Evolutionary conservation across 2,329 filamentous ascomycete genomes (phyloP).

Genomic region (Pestalotiopsis sp.): DNA sequence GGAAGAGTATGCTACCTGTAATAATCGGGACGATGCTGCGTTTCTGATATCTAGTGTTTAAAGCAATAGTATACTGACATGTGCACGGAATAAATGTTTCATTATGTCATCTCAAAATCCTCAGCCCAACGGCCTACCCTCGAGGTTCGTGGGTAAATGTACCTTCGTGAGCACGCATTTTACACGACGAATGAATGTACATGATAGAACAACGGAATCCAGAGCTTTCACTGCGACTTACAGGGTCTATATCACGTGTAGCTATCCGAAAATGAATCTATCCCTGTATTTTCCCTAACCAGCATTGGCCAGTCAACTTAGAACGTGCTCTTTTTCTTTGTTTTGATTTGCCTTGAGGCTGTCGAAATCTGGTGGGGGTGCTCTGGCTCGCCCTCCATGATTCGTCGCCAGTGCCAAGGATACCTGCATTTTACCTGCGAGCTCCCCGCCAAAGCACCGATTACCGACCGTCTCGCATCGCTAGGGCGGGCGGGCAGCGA

Average conservation of each 20-base stretch:
- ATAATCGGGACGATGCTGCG: not conserved
- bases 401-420: not conserved
- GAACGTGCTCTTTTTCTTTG: slow-evolving; percentile 11
- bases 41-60: not conserved
- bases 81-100: not conserved
- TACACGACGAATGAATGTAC: not conserved
- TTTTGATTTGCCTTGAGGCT: slow-evolving; percentile 11
- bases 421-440: not conserved
- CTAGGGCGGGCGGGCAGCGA: not conserved
- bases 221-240: not conserved
- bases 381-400: not conserved
- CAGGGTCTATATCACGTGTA: slow-evolving; percentile 8
- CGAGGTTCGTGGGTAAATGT: not conserved
- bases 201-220: not conserved
- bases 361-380: not conserved
- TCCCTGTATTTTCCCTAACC: not conserved
- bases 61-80: not conserved
- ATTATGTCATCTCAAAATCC: slow-evolving; percentile 6
- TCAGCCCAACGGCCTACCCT: not conserved
- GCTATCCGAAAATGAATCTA: not conserved
- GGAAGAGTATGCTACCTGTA: not conserved
- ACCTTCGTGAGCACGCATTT: not conserved
- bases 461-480: not conserved
- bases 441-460: not conserved
- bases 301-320: not conserved